A percentile compares a stretch with the other conserved stretches of the same genome.
These are phyloP conservation scores for Kappamyces sp. DNA, from an alignment of 192 early-diverging fungal genomes.

Conservation along the genomic window DNA sequence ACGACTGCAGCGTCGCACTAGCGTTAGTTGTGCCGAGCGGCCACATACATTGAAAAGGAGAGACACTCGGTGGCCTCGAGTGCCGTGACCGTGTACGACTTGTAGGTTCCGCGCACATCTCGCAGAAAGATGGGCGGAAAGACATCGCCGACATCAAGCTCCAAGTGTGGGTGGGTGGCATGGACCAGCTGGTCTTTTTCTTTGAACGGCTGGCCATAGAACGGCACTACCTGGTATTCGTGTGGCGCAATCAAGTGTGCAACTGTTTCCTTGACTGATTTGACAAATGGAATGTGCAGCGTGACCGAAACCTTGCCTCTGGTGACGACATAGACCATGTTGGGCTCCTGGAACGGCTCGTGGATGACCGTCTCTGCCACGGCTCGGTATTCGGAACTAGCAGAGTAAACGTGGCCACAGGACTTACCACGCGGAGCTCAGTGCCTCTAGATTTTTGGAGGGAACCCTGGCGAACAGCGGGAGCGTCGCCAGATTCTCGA, in stretches of 20 bases:
- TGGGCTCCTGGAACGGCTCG: not conserved
- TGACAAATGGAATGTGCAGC: conserved; percentile 6
- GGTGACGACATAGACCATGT: not conserved
- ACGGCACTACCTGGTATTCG: conserved; percentile 10
- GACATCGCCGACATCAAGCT: conserved; percentile 2
- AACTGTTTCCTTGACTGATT: not conserved
- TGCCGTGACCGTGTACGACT: conserved; percentile 8
- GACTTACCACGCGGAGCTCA: not conserved
- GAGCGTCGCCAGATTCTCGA: conserved; percentile 6
- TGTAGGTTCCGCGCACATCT: conserved; percentile 7
- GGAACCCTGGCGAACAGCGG: not conserved
- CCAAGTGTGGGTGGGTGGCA: not conserved
- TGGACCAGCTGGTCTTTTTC: conserved; percentile 9
- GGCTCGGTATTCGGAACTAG: conserved; percentile 1
- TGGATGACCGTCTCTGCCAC: not conserved
- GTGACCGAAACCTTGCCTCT: conserved; percentile 1
- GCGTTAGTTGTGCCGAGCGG: not conserved
- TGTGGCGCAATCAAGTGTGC: not conserved
- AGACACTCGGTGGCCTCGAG: conserved; percentile 7
- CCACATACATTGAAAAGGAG: conserved; percentile 6
- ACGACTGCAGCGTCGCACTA: not conserved
- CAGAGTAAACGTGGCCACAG: not conserved
- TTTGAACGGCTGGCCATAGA: conserved; percentile 8
- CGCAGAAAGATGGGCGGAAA: conserved; percentile 3
- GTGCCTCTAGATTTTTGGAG: conserved; percentile 5